Conservation (phyloP, 1,284 basidiomycete genomes). For the Pseudozyma pruni region DNA sequence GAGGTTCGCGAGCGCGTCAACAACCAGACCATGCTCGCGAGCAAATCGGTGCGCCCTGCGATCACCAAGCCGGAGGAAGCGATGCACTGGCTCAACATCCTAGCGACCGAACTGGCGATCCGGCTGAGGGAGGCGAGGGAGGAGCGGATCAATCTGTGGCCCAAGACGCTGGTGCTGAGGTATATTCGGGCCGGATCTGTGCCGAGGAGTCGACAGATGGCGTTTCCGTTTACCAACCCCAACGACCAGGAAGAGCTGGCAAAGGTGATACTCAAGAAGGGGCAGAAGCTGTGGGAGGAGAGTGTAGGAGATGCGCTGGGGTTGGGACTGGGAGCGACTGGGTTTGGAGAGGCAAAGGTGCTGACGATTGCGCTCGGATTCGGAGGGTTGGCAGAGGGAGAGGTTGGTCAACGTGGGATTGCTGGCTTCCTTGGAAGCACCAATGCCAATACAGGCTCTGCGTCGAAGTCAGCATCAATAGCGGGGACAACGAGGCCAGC, state of each 20-base stretch:
- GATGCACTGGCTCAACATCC: constrained; percentile 87
- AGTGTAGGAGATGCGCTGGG: constrained; percentile 72
- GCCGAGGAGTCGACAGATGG: constrained; percentile 79
- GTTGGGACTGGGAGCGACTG: constrained; percentile 3
- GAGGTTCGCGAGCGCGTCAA: constrained; percentile 76
- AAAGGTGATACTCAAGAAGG: constrained; percentile 80
- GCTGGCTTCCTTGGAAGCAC: constrained; percentile 78
- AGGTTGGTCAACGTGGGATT: constrained; percentile 84
- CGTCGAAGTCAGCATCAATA: constrained; percentile 26
- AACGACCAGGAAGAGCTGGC: constrained; percentile 43
- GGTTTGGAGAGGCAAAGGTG: constrained; percentile 69
- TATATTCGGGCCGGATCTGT: constrained; percentile 72
- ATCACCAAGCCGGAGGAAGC: constrained; percentile 54
- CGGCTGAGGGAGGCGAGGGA: constrained; percentile 85
- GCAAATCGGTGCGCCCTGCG: constrained; percentile 60
- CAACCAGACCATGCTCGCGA: constrained; percentile 63
- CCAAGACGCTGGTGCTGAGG: constrained; percentile 83
- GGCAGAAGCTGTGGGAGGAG: constrained; percentile 87
- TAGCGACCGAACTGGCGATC: constrained; percentile 87
- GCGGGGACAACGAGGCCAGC: constrained; percentile 48
- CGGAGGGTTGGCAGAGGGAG: constrained; percentile 81
- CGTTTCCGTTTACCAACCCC: constrained; percentile 75
- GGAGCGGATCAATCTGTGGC: constrained; percentile 78
- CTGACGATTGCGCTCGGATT: constrained; percentile 82
- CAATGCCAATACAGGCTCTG: constrained; percentile 48